Evolutionary conservation across 2,329 filamentous ascomycete genomes (phyloP), one percentile per base, ranked within the genome.

Genomic region (Xylaria sp.): DNA sequence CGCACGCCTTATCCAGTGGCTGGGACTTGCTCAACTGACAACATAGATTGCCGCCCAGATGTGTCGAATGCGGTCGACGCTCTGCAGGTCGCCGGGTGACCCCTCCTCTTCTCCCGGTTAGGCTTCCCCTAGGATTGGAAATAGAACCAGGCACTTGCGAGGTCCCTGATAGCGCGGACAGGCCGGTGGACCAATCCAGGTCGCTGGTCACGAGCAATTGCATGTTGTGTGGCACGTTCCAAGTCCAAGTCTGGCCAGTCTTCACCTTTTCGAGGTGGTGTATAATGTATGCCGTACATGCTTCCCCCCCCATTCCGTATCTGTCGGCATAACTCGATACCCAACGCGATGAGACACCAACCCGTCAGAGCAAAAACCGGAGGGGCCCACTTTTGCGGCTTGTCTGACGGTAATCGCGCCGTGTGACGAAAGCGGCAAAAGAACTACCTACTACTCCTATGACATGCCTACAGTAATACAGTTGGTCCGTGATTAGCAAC

Each of bases 361-460:
- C 23, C 40, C 38, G 28, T 20, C 28, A 28, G 20, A 33, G 36
- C 23, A 46, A 48, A 31, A 51, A 33, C 44, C 56, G 49, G 65
- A 48, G 13, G 9, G 66, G 20, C 40, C 63, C 67, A 66, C 63
- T 46, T 66, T 58, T 61, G 53, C 59, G 40, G 49, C 58, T 59
- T 56, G 48, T 33, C 40, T 65, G 61, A 64, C 58, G 51, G 51
- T 46, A 48, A 51, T 36, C 62, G 59, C 67, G 68, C 70, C 69
- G 63, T 67, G 72, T 77, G 75, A 76, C 75, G 74, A 76, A 74
- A 73, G 75, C 69, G 74, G 74, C 72, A 72, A 74, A 72, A 64
- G 56, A 40, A 46, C n/a, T 2, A 46, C 28, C 49, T 31, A 33
- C n/a, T 26, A 51, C 48, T 17, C 48, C n/a, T 53, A 13, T n/a